Base-by-base conservation (phyloP, 352 stramenopile genomes). In the Pythium utonaiense region DNA sequence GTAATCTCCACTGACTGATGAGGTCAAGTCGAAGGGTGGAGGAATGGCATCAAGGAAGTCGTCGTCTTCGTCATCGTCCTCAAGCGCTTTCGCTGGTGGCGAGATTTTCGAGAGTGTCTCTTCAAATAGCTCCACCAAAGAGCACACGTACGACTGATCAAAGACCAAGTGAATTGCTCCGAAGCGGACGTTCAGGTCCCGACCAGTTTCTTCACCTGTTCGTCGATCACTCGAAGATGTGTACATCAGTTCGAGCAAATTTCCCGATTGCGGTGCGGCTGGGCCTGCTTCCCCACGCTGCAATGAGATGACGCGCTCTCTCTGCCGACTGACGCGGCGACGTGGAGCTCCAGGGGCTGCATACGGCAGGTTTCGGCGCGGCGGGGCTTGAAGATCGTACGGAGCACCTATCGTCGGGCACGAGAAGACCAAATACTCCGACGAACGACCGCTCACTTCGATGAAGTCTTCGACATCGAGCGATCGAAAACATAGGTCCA, bases 141-240 rank as follows among this genome's bases (percentile, higher is more conserved):
- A 91, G 47, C 80, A 89, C 8, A 94, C 69, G 38, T 93, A 93
- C 19, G 83, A 81, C 55, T 96, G 86, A 41, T 96, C 84, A 62
- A 94, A 92, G 41, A 90, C 81, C 19, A 96, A 65, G 48, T 96
- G 86, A 17, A 96, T 68, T 4, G 80, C 83, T 14, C 86, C 86
- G 48, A 93, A 67, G 40, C 79, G 74, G 30, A 93, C 55, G 64
- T 93, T 80, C n/a, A 93, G 24, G 21, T 93, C 73, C 17, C 69
- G 71, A 36, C 77, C 53, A 2, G 74, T 44, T 57, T 91, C 76
- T 47, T 78, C 68, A 5, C 83, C 78, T 28, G 68, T 90, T 44
- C 75, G 72, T 27, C 78, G 64, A 57, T 92, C 80, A 57, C 75
- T 86, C n/a, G 74, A 59, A 8, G 75, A 85, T 16, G 56, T 82